phyloP scores from a whole-genome alignment of 2,329 filamentous ascomycete genomes.

The Penicillium sp. region DNA sequence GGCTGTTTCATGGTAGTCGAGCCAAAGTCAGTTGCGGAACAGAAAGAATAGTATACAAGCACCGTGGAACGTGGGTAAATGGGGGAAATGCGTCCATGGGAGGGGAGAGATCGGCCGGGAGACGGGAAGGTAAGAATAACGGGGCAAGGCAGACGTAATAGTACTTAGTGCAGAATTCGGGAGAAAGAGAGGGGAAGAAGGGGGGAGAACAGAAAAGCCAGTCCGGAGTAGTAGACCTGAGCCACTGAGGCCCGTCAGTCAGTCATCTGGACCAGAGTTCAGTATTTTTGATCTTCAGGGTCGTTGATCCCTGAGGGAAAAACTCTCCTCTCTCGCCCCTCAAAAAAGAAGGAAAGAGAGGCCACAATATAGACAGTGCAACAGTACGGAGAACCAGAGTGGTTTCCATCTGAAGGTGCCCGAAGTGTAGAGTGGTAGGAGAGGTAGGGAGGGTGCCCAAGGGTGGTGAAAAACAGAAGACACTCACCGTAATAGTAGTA shows the following conservation, averaged over 20 bases:
- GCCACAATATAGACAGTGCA: neutral
- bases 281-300: neutral
- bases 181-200: conserved; percentile 7
- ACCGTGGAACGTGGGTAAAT: conserved; percentile 19
- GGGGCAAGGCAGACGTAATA: conserved; percentile 15
- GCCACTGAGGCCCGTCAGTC: neutral
- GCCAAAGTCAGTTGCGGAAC: neutral
- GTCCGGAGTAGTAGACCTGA: neutral
- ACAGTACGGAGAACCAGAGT: neutral
- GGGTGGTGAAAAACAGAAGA: neutral
- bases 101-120: conserved; percentile 24
- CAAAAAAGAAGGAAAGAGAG: neutral
- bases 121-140: conserved; percentile 14
- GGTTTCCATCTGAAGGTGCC: neutral
- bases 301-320: neutral
- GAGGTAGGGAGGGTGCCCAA: neutral
- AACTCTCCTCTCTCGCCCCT: too few relatives aligned
- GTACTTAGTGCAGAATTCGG: conserved; percentile 13
- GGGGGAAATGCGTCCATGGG: conserved; percentile 18
- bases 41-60: conserved; percentile 12
- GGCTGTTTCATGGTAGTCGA: neutral
- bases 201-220: neutral
- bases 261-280: conserved; percentile 11
- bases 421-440: conserved; percentile 1
- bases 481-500: conserved; percentile 9